phyloP scores from a whole-genome alignment of 306 rosid genomes.

The Cyamopsis tetragonoloba region DNA sequence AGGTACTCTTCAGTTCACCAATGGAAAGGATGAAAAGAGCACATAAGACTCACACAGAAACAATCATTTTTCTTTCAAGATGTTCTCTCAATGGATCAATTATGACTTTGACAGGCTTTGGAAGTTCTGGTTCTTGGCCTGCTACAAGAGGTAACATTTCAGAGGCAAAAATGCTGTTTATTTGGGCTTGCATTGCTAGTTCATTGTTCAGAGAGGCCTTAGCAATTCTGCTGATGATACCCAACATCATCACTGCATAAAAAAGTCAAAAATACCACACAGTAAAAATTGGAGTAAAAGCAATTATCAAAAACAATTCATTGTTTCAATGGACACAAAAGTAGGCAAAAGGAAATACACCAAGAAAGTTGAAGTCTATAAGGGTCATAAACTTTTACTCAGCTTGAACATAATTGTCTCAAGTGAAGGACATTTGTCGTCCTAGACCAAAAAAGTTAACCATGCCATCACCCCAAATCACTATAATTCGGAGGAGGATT shows the following conservation, averaged over 20 bases:
- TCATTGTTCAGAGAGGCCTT: conserved; percentile 54
- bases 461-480: no score
- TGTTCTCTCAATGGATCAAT: conserved; percentile 26
- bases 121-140: conserved; percentile 9
- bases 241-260: conserved; percentile 37
- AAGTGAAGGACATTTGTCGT: no score
- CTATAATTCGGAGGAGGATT: no score
- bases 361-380: not conserved
- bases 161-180: conserved; percentile 19
- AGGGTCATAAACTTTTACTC: no score
- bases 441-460: no score
- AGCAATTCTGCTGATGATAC: conserved; percentile 50
- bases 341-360: not conserved
- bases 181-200: conserved; percentile 35
- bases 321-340: not conserved
- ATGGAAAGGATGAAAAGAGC: not conserved
- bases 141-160: conserved; percentile 25
- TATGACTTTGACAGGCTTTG: conserved; percentile 29
- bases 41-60: not conserved
- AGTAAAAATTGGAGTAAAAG: not conserved
- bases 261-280: not conserved
- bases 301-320: not conserved
- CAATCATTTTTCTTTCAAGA: conserved; percentile 16
- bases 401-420: no score
- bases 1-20: no score